These are phyloP conservation scores for Candida coleopterorum DNA, from an alignment of 805 yeast genomes.

Conservation along the genomic window DNA sequence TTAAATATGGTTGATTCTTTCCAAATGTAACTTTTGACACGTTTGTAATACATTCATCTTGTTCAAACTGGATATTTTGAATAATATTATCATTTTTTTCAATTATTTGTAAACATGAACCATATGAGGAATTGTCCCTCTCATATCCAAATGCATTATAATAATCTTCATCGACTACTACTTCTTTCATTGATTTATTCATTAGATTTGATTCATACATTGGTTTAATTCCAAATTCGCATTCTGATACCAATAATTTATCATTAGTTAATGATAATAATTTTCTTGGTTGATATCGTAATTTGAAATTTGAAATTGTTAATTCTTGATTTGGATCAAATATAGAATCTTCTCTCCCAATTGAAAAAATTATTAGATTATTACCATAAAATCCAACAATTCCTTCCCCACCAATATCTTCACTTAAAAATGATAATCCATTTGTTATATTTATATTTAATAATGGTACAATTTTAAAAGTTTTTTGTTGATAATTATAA, in stretches of 20 bases:
- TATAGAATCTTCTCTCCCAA: conserved; percentile 37
- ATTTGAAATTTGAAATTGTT: conserved; percentile 26
- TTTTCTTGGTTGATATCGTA: conserved; percentile 49
- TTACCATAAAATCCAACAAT: conserved; percentile 56
- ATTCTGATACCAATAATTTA: conserved; percentile 39
- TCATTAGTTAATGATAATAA: conserved; percentile 20
- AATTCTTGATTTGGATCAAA: conserved; percentile 25
- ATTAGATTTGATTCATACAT: conserved; percentile 19
- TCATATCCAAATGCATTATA: conserved; percentile 45
- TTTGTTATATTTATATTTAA: conserved; percentile 36
- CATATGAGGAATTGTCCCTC: conserved; percentile 31
- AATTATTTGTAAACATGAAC: conserved; percentile 51
- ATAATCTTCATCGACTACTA: conserved; percentile 25
- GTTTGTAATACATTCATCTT: conserved; percentile 40
- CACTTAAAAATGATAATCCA: conserved; percentile 56
- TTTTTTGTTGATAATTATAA: conserved; percentile 25
- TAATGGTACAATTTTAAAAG: conserved; percentile 45
- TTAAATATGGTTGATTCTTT: conserved; percentile 27
- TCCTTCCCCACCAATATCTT: conserved; percentile 57
- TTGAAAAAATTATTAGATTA: conserved; percentile 50
- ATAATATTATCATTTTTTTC: conserved; percentile 29
- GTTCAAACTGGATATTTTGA: conserved; percentile 42
- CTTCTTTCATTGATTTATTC: not conserved
- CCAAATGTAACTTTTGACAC: conserved; percentile 29
- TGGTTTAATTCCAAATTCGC: conserved; percentile 36